These are phyloP conservation scores for Sporisorium graminicola DNA, from an alignment of 1,284 basidiomycete genomes.

Conservation along the genomic window DNA sequence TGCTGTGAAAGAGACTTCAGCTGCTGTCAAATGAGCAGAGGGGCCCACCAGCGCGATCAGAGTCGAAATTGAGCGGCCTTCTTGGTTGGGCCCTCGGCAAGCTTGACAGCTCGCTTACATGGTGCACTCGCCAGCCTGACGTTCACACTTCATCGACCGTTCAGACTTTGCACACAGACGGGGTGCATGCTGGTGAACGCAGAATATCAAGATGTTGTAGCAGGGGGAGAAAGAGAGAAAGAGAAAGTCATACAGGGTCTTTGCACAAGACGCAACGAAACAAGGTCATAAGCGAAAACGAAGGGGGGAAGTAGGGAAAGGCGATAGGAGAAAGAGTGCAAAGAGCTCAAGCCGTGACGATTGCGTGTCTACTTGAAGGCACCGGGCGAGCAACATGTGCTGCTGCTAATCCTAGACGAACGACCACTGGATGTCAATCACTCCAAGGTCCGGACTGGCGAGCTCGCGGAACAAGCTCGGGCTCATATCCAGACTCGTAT, in stretches of 20 bases:
- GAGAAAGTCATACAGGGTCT: too few relatives aligned
- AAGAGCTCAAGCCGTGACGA: background rate
- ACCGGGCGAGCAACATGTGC: too few relatives aligned
- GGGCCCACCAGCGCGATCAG: too few relatives aligned
- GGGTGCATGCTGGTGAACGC: too few relatives aligned
- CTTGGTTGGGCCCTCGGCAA: conserved; percentile 11
- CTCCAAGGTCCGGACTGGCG: conserved; percentile 20
- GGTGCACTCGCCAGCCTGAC: background rate
- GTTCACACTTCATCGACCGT: background rate
- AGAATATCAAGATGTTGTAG: too few relatives aligned
- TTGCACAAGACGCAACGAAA: too few relatives aligned
- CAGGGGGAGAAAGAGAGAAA: too few relatives aligned
- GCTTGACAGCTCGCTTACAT: conserved; percentile 22
- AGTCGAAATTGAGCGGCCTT: too few relatives aligned
- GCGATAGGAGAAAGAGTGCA: too few relatives aligned
- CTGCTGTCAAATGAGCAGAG: too few relatives aligned
- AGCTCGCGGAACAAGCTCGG: conserved; percentile 31
- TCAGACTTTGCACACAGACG: too few relatives aligned
- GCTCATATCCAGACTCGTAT: conserved; percentile 40
- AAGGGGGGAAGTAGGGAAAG: background rate
- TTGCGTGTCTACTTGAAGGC: background rate
- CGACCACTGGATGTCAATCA: conserved; percentile 42
- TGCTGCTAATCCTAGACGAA: conserved; percentile 16
- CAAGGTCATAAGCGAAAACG: background rate
- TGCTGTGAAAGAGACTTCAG: too few relatives aligned